Percentiles rank a stretch among this genome's conserved stretches.
Conservation (phyloP, 495 filamentous ascomycete genomes). For the Penicillium canescens region DNA sequence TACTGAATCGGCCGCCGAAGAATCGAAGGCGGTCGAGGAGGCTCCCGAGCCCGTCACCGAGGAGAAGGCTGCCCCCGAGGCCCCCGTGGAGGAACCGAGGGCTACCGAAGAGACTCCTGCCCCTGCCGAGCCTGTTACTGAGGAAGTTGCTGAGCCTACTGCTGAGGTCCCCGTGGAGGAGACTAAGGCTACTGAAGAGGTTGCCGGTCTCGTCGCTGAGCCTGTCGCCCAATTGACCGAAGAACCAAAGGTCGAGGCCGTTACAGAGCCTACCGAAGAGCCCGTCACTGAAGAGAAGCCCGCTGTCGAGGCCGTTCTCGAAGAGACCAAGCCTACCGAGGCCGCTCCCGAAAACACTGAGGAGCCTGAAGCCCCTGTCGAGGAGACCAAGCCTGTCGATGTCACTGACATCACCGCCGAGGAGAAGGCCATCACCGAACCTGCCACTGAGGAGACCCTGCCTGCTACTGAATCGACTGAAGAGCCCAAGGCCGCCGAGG, state of each 20-base stretch:
- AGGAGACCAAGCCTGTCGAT: conserved; percentile 7
- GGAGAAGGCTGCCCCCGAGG: conserved; percentile 5
- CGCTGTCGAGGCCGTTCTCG: conserved; percentile 1
- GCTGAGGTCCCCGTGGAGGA: conserved; percentile 14
- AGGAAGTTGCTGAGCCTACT: conserved; percentile 6
- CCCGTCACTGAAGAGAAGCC: not conserved
- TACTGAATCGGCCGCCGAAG: conserved; percentile 7
- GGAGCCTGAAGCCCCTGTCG: conserved; percentile 4
- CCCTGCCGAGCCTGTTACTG: not conserved
- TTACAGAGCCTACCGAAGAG: conserved; percentile 3
- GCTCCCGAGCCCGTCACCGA: conserved; percentile 4
- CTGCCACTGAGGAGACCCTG: conserved; percentile 9
- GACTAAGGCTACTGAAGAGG: conserved; percentile 5
- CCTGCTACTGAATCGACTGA: conserved; percentile 4
- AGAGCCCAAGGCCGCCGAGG: conserved; percentile 8
- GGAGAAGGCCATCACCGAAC: conserved; percentile 1
- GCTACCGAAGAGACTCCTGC: not conserved
- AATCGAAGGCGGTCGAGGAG: conserved; percentile 10
- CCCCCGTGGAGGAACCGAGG: conserved; percentile 2
- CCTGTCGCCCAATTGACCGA: conserved; percentile 2
- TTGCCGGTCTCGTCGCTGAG: conserved; percentile 3
- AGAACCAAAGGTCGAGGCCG: not conserved
- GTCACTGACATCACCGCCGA: conserved; percentile 1
- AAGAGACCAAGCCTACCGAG: conserved; percentile 12
- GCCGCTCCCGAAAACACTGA: conserved; percentile 2